Evolutionary conservation across 2,329 filamentous ascomycete species (phyloP), one percentile per base, ranked within the genome.

Genomic region (Cryphonectria japonica): DNA sequence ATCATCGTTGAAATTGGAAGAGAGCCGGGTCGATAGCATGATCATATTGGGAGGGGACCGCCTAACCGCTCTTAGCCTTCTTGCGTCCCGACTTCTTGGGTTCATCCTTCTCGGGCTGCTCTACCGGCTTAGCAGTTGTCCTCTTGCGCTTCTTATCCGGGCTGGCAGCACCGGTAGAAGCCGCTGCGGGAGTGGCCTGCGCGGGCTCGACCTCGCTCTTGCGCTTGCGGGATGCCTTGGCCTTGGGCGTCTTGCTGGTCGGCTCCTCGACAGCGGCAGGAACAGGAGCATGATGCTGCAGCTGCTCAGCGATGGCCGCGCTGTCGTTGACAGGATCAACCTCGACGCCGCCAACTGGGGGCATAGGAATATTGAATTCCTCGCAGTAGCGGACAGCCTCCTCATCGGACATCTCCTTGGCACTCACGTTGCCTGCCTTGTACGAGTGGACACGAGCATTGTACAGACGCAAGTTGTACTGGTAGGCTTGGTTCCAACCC

Each of bases 381-480:
- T 91, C 87, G n/a, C 88, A 88, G 73, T 91, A 91, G 76, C 82
- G 81, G 37, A 87, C 82, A 1, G 89, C 89, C 73, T 90, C 87
- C 52, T 88, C 84, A 70, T 91, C 89, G 2, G 79, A 81, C 89
- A 91, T 91, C 74, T 85, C 82, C 78, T 89, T 88, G 74, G 89
- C 89, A 7, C 83, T 78, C 5, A 79, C 77, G 81, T 90, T 91
- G 74, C 87, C 87, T 46, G 80, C 78, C 84, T 90, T 90, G 83
- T 91, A 91, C 1, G 88, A 89, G 79, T 89, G 87, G 39, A 90
- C 87, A 70, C 88, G 86, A 14, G 88, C 89, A 73, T 91, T 89
- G 82, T 91, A 91, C 66, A 91, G 83, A 43, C 88, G 87, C 66
- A 91, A 84, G 79, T 91, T 91, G 82, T 90, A 90, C 81, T 89